These are phyloP conservation scores for Cercospora citrullina DNA, from an alignment of 2,329 filamentous ascomycete species.

Conservation along the genomic window DNA sequence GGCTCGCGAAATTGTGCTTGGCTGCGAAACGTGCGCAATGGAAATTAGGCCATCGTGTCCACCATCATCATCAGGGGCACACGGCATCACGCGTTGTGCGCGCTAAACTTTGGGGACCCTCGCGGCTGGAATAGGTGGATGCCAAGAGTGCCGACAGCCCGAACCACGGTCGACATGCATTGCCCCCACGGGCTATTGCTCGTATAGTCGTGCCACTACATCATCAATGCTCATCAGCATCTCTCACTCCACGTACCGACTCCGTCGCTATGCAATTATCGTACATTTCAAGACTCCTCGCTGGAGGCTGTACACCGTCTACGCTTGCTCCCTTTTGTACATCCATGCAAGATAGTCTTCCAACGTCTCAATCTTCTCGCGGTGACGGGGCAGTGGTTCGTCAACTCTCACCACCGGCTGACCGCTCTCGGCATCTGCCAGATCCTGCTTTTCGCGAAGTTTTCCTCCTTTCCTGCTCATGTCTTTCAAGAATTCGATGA, in stretches of 20 bases:
- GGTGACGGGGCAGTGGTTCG: constrained; percentile 15
- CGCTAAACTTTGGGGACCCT: neutral
- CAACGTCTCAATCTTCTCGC: constrained; percentile 27
- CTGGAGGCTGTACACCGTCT: constrained; percentile 2
- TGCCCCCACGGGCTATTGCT: neutral
- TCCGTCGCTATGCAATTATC: constrained; percentile 10
- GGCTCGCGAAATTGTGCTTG: constrained; percentile 3
- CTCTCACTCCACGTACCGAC: neutral
- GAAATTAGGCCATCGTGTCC: neutral
- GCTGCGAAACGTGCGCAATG: neutral
- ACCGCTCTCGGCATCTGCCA: constrained; percentile 52
- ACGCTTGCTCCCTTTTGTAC: constrained; percentile 23
- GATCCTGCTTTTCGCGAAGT: constrained; percentile 59
- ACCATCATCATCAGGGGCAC: neutral
- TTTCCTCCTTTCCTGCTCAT: constrained; percentile 58
- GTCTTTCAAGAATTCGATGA: constrained; percentile 46
- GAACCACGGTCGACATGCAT: neutral
- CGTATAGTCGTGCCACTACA: neutral
- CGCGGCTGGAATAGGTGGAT: neutral
- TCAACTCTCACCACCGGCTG: constrained; percentile 42
- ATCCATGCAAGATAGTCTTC: constrained; percentile 37
- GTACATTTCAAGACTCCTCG: neutral
- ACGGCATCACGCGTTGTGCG: neutral
- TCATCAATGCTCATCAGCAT: neutral
- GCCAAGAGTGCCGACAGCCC: neutral